These are phyloP conservation scores for Syzygium aromaticum DNA, from an alignment of 345 rosid species.

Conservation along the genomic window DNA sequence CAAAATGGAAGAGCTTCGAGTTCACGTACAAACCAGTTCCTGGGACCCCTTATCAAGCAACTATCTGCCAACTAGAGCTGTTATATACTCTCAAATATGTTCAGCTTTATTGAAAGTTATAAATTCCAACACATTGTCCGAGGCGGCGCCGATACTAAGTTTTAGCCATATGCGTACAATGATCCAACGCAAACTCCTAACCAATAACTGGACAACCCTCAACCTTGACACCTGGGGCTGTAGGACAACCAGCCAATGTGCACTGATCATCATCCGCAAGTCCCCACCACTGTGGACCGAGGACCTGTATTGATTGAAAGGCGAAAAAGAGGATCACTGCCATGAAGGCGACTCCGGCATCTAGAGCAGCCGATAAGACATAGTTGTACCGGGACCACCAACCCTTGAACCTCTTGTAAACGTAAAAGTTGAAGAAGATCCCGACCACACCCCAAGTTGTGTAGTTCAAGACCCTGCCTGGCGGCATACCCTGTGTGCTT, in stretches of 20 bases:
- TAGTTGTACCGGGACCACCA: slow-evolving; percentile 82
- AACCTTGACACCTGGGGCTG: slow-evolving; percentile 38
- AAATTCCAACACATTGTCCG: neutral
- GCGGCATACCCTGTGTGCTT: slow-evolving; percentile 31
- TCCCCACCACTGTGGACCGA: slow-evolving; percentile 76
- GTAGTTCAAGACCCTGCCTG: slow-evolving; percentile 53
- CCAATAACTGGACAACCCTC: slow-evolving; percentile 48
- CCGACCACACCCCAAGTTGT: slow-evolving; percentile 52
- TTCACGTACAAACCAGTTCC: neutral
- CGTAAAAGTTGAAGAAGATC: slow-evolving; percentile 52
- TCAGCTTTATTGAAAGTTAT: neutral
- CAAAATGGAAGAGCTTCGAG: neutral
- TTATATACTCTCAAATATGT: neutral
- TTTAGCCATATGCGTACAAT: neutral
- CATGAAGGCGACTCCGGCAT: slow-evolving; percentile 81
- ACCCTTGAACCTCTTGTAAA: slow-evolving; percentile 44
- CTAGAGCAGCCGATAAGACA: slow-evolving; percentile 61
- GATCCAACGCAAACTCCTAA: neutral
- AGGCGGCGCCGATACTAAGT: neutral
- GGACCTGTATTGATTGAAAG: slow-evolving; percentile 38
- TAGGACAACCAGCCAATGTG: slow-evolving; percentile 53
- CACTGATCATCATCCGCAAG: slow-evolving; percentile 39
- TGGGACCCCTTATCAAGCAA: neutral
- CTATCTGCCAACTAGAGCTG: neutral
- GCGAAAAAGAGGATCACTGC: slow-evolving; percentile 42